A percentile compares a stretch with the other conserved stretches of the same genome.
phyloP scores from a whole-genome alignment of 2,329 filamentous ascomycete species.

The Gnomoniopsis sp. region DNA sequence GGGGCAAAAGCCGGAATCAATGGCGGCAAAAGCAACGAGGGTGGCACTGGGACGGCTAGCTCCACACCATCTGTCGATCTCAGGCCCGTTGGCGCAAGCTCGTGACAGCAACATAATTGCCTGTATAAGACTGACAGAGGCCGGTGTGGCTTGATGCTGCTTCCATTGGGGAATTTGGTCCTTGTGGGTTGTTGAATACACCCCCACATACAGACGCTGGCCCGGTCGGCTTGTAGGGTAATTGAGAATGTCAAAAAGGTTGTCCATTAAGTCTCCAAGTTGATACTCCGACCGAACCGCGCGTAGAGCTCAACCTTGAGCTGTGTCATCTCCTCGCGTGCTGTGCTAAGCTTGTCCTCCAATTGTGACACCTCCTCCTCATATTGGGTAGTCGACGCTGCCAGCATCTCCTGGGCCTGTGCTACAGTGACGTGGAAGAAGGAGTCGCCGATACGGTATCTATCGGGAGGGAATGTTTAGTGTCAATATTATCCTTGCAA shows the following conservation, averaged over 20 bases:
- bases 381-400: slow-evolving; percentile 65
- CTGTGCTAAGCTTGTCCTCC: slow-evolving; percentile 70
- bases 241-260: neutral
- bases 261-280: slow-evolving; percentile 72
- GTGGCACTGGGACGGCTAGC: too few relatives aligned
- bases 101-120: neutral
- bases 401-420: slow-evolving; percentile 83
- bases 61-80: neutral
- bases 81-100: neutral
- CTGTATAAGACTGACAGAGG: neutral
- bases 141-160: neutral
- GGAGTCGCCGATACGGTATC: slow-evolving; percentile 94
- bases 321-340: slow-evolving; percentile 83
- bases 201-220: neutral
- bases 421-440: slow-evolving; percentile 84
- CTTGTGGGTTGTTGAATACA: neutral
- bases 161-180: neutral
- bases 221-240: neutral
- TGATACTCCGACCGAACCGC: slow-evolving; percentile 94
- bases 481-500: neutral
- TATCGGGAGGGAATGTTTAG: slow-evolving; percentile 38
- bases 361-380: slow-evolving; percentile 72
- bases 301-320: slow-evolving; percentile 93
- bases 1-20: neutral
- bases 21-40: neutral